A percentile compares a stretch with the other conserved stretches of the same genome.
Conservation (phyloP, 768 basidiomycete species). For the Kwoniella bestiolae region DNA sequence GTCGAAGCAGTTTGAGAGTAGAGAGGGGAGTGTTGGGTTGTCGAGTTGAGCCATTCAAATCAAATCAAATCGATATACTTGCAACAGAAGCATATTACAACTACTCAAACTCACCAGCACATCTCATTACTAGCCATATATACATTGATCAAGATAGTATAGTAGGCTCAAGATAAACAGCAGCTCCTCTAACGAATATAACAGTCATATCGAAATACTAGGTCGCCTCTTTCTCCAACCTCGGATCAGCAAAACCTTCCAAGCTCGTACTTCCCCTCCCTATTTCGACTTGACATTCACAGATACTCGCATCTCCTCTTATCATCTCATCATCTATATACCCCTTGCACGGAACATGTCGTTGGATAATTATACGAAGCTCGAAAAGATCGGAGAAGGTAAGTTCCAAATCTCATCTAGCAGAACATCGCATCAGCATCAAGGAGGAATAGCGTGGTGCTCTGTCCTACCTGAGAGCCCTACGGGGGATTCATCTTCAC, state of each 20-base stretch:
- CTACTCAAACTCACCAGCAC: too few species aligned
- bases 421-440: neutral
- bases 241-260: neutral
- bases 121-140: too few species aligned
- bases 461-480: too few species aligned
- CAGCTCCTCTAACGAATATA: too few species aligned
- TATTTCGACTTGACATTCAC: neutral
- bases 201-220: too few species aligned
- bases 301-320: neutral
- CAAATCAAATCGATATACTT: too few species aligned
- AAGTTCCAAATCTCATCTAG: too few species aligned
- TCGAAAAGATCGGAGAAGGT: constrained; percentile 92
- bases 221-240: neutral
- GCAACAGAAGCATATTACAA: too few species aligned
- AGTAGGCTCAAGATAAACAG: too few species aligned
- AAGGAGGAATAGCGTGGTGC: neutral
- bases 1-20: neutral
- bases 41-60: neutral
- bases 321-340: neutral
- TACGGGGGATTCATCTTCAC: too few species aligned
- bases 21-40: neutral
- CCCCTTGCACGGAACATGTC: constrained; percentile 45
- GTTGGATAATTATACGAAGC: constrained; percentile 81
- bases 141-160: too few species aligned
- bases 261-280: neutral